phyloP scores from a whole-genome alignment of 305 asterid genomes.

The Striga hermonthica region DNA sequence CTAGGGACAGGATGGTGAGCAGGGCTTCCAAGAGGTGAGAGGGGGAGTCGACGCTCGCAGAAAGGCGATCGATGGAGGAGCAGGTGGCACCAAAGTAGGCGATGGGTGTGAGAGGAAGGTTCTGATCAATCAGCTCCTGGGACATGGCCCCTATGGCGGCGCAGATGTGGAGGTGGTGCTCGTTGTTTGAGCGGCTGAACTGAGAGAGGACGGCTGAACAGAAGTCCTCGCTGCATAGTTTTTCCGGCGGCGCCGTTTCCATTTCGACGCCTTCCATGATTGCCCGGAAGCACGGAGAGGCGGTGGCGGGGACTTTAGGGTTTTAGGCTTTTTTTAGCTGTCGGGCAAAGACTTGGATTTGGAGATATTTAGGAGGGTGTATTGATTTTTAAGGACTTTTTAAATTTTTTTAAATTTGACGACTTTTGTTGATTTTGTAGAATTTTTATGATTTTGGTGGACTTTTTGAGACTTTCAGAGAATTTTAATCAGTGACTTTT shows the following conservation, averaged over 20 bases:
- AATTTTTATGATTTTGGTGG: no score
- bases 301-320: conserved; percentile 27
- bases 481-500: no score
- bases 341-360: neutral
- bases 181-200: conserved; percentile 50
- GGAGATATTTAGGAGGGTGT: no score
- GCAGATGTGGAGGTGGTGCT: conserved; percentile 74
- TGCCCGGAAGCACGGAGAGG: conserved; percentile 26
- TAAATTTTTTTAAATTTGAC: no score
- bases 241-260: conserved; percentile 37
- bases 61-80: conserved; percentile 62
- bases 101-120: conserved; percentile 52
- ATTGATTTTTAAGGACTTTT: no score
- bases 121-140: conserved; percentile 69
- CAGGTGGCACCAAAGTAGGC: conserved; percentile 81
- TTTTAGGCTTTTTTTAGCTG: conserved; percentile 5
- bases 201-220: conserved; percentile 52
- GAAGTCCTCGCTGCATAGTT: conserved; percentile 36
- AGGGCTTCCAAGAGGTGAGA: conserved; percentile 70
- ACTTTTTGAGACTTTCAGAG: no score
- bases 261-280: conserved; percentile 55
- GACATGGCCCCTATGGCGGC: conserved; percentile 70
- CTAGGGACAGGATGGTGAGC: conserved; percentile 54
- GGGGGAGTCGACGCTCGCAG: conserved; percentile 42
- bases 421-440: no score